Base-by-base conservation (phyloP, 2,329 filamentous ascomycete species). In the Aspergillus spinulosporus region DNA sequence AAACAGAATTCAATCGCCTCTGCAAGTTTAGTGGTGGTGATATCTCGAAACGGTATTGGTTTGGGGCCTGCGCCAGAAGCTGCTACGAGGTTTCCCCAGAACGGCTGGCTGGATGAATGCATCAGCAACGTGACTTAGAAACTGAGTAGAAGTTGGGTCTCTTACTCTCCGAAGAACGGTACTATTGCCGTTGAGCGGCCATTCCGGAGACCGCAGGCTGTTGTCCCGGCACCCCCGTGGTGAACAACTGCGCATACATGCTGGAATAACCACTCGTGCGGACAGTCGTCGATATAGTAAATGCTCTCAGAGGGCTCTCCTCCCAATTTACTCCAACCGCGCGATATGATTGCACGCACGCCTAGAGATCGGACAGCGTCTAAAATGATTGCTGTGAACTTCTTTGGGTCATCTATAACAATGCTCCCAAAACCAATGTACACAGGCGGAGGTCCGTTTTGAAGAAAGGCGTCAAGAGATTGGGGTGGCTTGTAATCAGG, bases 141-240 rank as follows among this genome's bases (percentile, higher is more conserved):
- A 45, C 31, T 43, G 43, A 29, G 5, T 32, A 7, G 8, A 5
- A 14, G 3, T 6, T 1, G 14, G 6, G 39, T 1, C 2, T 31
- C 68, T 53, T 52, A 71, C 69, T 84, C 82, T 47, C 81, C 81
- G 59, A 84, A 84, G 62, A 84, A 85, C 0, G 82, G 83, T 0
- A 85, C 78, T 15, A 85, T 75, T 0, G 78, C 67, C 0, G 82
- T 85, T 0, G 83, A 82, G 14, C 74, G 69, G 0, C 78, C 82
- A 47, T 80, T 74, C 2, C 73, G 66, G 3, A 85, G 74, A 1
- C 83, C 82, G 37, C 77, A 79, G 1, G 83, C 82, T 2, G 83
- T 84, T 0, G 82, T 85, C 3, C 83, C 83, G 11, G 83, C 83
- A 5, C 83, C 83, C 14, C 83, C 83, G 52, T 86, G 82, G 57